Base-by-base conservation (phyloP, 352 stramenopile species). In the Pythium diclinum region DNA sequence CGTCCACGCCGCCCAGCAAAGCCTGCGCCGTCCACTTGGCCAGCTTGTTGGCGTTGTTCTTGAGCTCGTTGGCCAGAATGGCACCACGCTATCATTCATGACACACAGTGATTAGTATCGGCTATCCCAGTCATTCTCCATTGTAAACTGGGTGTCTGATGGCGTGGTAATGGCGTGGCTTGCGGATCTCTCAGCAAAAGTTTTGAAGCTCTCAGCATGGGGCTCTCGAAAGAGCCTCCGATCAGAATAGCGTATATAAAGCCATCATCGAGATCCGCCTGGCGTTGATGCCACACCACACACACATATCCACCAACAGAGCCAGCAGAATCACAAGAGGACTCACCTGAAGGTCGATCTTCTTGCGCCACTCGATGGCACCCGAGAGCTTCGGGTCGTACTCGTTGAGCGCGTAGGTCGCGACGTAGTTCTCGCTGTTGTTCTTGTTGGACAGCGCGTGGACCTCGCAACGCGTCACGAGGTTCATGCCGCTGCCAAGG, bases 1-100 rank as follows among this genome's bases (percentile, higher is more conserved):
- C 88, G 73, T 98, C 95, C 28, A 97, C 92, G 56, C 96, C 97
- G 8, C 94, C 83, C 61, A 99, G 78, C 19, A 99, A 77, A 17
- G 94, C 94, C 79, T 99, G 95, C 17, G 96, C 96, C 21, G 95
- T 99, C 96, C 96, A 99, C 77, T 98, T 98, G 57, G 96, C 96
- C 51, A 99, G 74, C 77, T 99, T 99, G 84, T 87, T 97, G 44
- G 90, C 92, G 76, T 99, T 99, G 81, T 99, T 99, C 90, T 99
- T 99, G 53, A 99, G 83, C 79, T 99, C 97, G 59, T 96, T 98
- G 5, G 96, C 96, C 30, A 99, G 75, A 25, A 99, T 96, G 44
- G 96, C 94, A 75, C 97, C 97, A 63, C 93, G 86, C 84, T 99
- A n/a, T n/a, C n/a, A n/a, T n/a, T n/a, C n/a, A n/a, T n/a, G n/a